Conservation (phyloP, 257 asterid species). For the Schizonepeta tenuifolia region DNA sequence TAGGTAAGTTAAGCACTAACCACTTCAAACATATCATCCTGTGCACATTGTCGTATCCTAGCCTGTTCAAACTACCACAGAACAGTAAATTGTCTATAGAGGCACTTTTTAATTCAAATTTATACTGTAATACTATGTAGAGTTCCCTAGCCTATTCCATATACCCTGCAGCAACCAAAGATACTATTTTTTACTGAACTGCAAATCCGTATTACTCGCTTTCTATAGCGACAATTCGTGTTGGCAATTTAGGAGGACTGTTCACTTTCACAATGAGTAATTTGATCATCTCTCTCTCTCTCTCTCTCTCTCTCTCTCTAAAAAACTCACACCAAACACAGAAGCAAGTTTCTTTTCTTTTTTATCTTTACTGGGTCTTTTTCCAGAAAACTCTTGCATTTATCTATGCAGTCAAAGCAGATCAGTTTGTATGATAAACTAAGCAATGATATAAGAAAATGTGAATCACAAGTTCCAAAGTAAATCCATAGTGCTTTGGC, state of each 20-base stretch:
- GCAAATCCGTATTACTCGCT: not conserved
- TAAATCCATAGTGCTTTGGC: slow-evolving; percentile 9
- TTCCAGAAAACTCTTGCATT: not conserved
- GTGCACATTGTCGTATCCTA: not conserved
- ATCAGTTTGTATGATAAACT: not conserved
- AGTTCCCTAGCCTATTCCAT: not conserved
- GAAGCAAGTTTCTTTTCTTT: too few species aligned
- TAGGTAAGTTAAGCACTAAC: not conserved
- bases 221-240: not conserved
- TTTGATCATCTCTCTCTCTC: not conserved
- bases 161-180: not conserved
- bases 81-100: not conserved
- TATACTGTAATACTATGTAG: not conserved
- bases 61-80: not conserved
- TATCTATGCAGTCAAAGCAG: not conserved
- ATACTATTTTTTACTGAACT: not conserved
- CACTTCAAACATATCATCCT: slow-evolving; percentile 1
- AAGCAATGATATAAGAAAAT: slow-evolving; percentile 1
- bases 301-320: not conserved
- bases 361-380: not conserved
- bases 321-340: too few species aligned
- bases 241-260: not conserved
- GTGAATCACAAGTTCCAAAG: not conserved
- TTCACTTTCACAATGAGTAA: not conserved
- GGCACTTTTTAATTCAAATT: not conserved